Evolutionary conservation across 129 eudicot genomes (phyloP).

Genomic region (Gnaphalium uliginosum): DNA sequence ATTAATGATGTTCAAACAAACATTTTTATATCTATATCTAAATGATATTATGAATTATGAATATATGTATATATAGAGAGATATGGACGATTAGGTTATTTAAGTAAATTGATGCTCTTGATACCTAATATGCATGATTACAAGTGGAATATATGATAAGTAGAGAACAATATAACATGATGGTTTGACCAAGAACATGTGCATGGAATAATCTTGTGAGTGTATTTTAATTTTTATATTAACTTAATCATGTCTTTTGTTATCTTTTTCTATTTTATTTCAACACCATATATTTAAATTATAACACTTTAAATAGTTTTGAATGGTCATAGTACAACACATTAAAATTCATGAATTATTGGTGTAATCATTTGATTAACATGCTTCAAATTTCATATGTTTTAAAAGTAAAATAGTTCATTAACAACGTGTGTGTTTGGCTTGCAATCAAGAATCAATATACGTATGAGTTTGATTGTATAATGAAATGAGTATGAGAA

Average conservation of each 20-base stretch:
- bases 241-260: neutral
- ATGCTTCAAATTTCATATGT: neutral
- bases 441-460: too few species aligned
- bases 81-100: too few species aligned
- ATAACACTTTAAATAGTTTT: too few species aligned
- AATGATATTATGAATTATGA: too few species aligned
- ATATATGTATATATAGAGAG: too few species aligned
- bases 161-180: constrained; percentile 26
- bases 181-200: constrained; percentile 26
- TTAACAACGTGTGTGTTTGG: neutral
- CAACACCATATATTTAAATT: neutral
- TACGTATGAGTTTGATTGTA: too few species aligned
- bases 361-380: neutral
- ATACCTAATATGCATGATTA: constrained; percentile 16
- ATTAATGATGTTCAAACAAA: too few species aligned
- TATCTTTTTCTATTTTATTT: neutral
- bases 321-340: neutral
- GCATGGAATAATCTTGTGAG: constrained; percentile 2
- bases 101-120: neutral
- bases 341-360: too few species aligned
- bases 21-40: too few species aligned
- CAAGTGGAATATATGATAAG: constrained; percentile 3
- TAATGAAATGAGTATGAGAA: too few species aligned
- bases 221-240: neutral
- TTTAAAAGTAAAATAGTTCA: too few species aligned